Base-by-base conservation (phyloP, 768 basidiomycete species). In the Psilocybe sp. region DNA sequence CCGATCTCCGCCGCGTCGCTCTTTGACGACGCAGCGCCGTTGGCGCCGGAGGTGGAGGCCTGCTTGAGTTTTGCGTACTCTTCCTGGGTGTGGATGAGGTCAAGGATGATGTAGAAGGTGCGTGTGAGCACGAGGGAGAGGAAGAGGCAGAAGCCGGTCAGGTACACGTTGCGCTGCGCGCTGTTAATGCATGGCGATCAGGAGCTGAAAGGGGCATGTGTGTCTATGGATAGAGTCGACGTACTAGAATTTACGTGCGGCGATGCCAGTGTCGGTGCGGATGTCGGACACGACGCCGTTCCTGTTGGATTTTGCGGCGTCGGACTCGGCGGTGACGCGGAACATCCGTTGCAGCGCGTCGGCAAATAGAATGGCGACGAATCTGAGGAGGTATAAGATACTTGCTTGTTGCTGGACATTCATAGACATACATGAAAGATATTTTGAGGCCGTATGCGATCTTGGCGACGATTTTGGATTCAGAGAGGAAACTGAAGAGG, bases 291-390 rank as follows among this genome's bases (percentile, higher is more conserved):
- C 46, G 72, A 77, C 43, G 69, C 75, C 75, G 45, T 68, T 51
- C 20, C 72, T 70, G 1, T 77, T 77, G 37, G 73, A 62, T 60
- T 86, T 91, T 11, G 87, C 84, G 15, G 79, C 59, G 33, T 92
- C 87, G 0, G 78, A 64, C 64, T 93, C 89, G 3, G 86, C 80
- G 9, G 80, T 80, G 15, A 91, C 78, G 40, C 87, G 82, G 72
- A 87, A 82, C 90, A 98, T 94, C 53, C 95, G 84, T 68, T 97
- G 94, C 32, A 97, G 73, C 23, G 96, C 93, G 59, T 98, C 96
- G 12, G 84, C 76, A 63, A 97, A 98, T 40, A 98, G 77, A 3
- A 98, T 79, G 1, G 73, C 89, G 1, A 97, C 83, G 61, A 95
- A 94, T 54, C 89, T 86, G 47, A 13, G 31, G 11, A 41, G 14